Base-by-base conservation (phyloP, 805 yeast genomes). In the Metschnikowia cubensis region DNA sequence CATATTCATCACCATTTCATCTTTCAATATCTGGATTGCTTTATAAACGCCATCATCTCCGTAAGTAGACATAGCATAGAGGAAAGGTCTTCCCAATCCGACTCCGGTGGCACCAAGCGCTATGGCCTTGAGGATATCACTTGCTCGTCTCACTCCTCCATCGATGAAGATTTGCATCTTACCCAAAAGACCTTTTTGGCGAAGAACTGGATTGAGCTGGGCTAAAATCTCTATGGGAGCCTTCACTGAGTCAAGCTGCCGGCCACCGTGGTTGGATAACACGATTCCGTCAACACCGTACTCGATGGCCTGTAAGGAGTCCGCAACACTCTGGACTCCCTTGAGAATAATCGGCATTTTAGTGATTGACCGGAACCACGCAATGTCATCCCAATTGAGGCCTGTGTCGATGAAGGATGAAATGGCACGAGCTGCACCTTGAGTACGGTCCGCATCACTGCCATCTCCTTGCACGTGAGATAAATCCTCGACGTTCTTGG, bases 401-500 rank as follows among this genome's bases (percentile, higher is more conserved):
- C 65, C 53, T 1, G 77, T 67, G 50, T 73, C 77, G 56, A 91
- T 91, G 66, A 91, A 90, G 1, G 89, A 76, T n/a, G 90, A 83
- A 47, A 91, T 77, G 0, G 96, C 76, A 20, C 66, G 52, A 0
- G 97, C 89, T 0, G 96, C 96, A 49, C 97, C 97, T 64, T 84
- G 84, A 25, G 80, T 65, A 44, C 87, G 74, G 59, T 85, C 89
- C n/a, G 82, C 76, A 21, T 69, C 73, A 14, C 66, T 71, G 46
- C 80, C 81, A 4, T 73, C 77, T 10, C 64, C 62, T 41, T 64
- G 67, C 8, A 64, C 61, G 33, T 56, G 60, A 2, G 62, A 54
- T 15, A 58, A 31, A 42, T 65, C 69, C 38, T 56, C 63, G 29
- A 66, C 55, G 41, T 59, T 58, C 14, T 76, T 85, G 49, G 82